These are phyloP conservation scores for Aspergillus hiratsukae DNA, from an alignment of 2,329 filamentous ascomycete species.

Conservation along the genomic window DNA sequence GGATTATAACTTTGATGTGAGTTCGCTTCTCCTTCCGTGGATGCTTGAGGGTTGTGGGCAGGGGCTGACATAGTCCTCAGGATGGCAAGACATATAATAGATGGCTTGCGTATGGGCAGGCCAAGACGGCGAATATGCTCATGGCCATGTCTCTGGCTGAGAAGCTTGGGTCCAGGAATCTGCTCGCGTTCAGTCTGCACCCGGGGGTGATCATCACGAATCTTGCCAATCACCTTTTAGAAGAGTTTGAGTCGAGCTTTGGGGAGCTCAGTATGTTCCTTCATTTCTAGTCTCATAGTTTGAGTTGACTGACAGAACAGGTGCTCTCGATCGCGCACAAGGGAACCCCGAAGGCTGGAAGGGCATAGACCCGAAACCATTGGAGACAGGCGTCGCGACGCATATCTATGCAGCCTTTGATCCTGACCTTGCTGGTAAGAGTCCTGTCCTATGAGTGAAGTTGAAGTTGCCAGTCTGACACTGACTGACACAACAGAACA, in stretches of 20 bases:
- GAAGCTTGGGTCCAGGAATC: background rate
- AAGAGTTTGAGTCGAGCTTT: background rate
- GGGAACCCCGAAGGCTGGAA: background rate
- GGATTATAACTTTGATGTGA: constrained; percentile 44
- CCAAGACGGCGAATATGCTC: constrained; percentile 45
- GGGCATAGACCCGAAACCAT: background rate
- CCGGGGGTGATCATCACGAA: background rate
- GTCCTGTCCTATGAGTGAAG: no score
- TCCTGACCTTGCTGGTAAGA: background rate
- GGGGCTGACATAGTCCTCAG: constrained; percentile 4
- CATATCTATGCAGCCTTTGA: background rate
- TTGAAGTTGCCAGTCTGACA: no score
- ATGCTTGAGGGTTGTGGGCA: background rate
- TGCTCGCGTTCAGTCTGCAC: background rate
- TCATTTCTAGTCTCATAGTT: background rate
- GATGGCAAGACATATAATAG: constrained; percentile 22
- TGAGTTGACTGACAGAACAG: background rate
- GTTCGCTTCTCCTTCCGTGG: background rate
- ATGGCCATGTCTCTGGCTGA: constrained; percentile 35
- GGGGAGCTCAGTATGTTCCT: background rate
- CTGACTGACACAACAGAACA: no score
- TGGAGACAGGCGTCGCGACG: background rate
- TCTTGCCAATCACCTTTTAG: background rate
- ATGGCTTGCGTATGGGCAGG: constrained; percentile 40
- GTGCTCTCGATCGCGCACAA: background rate